phyloP scores from a whole-genome alignment of 306 rosid species.

The Castanospermum australe region DNA sequence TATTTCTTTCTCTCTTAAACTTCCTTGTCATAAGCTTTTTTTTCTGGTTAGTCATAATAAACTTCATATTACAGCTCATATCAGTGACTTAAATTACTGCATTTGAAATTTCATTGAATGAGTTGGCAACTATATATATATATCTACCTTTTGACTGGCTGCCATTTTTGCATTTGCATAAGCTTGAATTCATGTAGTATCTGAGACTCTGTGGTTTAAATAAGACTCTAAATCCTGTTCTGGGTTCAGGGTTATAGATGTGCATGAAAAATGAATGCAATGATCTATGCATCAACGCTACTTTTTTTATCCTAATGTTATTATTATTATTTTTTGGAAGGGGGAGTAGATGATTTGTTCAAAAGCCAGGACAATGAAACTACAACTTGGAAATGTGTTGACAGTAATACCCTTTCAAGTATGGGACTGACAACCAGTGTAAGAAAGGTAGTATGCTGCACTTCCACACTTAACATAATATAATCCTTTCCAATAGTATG shows the following conservation, averaged over 20 bases:
- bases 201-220: neutral
- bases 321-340: constrained; percentile 37
- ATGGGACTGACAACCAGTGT: constrained; percentile 91
- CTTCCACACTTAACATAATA: neutral
- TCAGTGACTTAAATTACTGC: neutral
- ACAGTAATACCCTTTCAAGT: constrained; percentile 52
- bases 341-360: constrained; percentile 35
- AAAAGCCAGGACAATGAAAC: constrained; percentile 47
- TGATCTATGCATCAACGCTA: neutral
- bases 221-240: neutral
- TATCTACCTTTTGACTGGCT: neutral
- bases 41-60: neutral
- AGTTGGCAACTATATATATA: neutral
- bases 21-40: neutral
- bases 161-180: neutral
- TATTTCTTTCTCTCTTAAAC: neutral
- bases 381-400: constrained; percentile 68
- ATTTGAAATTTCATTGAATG: neutral
- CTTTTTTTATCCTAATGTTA: neutral
- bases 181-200: neutral
- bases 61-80: neutral
- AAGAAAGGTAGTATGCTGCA: constrained; percentile 60
- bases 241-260: neutral
- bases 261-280: constrained; percentile 12
- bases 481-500: neutral